Conservation (phyloP, 2,329 filamentous ascomycete genomes). For the Macrophomina tecta region DNA sequence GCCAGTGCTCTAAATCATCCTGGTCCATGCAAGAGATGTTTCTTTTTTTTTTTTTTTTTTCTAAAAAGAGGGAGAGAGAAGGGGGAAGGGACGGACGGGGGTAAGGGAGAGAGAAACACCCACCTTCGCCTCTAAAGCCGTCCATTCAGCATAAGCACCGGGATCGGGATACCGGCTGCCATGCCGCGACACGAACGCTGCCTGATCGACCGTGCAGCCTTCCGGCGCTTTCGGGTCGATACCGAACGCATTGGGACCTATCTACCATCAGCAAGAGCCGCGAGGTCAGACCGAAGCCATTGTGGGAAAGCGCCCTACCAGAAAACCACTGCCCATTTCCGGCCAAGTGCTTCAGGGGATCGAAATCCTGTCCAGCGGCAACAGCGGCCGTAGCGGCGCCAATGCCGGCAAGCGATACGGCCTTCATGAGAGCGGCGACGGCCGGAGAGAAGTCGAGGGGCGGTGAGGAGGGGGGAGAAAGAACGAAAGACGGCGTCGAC, state of each 20-base stretch:
- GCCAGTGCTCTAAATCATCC: background rate
- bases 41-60: no score
- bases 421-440: background rate
- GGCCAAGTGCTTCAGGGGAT: slow-evolving; percentile 44
- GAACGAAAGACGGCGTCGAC: background rate
- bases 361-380: slow-evolving; percentile 34
- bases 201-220: slow-evolving; percentile 65
- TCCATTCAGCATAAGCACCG: slow-evolving; percentile 66
- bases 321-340: slow-evolving; percentile 49
- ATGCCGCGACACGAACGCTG: slow-evolving; percentile 65
- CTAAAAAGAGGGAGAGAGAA: no score
- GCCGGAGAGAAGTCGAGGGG: background rate
- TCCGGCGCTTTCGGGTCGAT: slow-evolving; percentile 62
- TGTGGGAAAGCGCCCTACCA: slow-evolving; percentile 30
- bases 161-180: slow-evolving; percentile 68
- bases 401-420: background rate
- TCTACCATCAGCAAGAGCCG: background rate
- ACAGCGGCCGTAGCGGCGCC: slow-evolving; percentile 30
- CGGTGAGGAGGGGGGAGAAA: background rate
- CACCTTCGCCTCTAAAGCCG: slow-evolving; percentile 35
- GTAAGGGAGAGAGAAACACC: slow-evolving; percentile 21
- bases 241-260: slow-evolving; percentile 61
- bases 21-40: no score
- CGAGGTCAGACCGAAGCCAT: no score
- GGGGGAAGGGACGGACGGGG: no score